Evolutionary conservation across 495 filamentous ascomycete species (phyloP), one percentile per base, ranked within the genome.

Genomic region (Venustampulla echinocandica): DNA sequence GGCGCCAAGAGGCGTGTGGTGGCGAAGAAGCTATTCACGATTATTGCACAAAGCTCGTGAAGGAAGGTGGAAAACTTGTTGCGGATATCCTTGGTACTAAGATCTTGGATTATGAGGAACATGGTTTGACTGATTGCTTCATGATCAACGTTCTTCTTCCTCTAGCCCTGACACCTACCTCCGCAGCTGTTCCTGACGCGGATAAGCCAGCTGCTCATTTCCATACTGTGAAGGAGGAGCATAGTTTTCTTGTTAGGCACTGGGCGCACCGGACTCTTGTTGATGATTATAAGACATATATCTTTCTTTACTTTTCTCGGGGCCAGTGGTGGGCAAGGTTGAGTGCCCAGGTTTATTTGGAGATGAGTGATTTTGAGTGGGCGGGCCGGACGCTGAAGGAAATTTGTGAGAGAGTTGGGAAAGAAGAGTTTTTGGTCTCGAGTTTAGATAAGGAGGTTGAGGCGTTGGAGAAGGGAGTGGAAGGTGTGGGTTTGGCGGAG

Each of bases 291-390:
- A 67, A 81, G 28, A 88, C 87, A 0, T 90, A 84, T 61, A 65
- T 90, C 21, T 69, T 80, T 0, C 55, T 85, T 6, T 77, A 74
- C 41, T 63, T 64, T 7, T 81, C 87, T 59, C 67, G 62, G 2
- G 73, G 71, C 1, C 63, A 63, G 21, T 69, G 76, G 56, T 95
- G 84, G 85, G 71, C 70, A 3, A 66, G 90, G 22, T 53, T 95
- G 28, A 87, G 81, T 59, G 87, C 72, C 10, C 87, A 95, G 72
- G 69, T 87, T 0, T 97, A 86, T 63, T 59, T 95, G 28, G 86
- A 87, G 27, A 57, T 77, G 43, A 69, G 69, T 1, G 88, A 95
- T 66, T 93, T 93, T 55, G 78, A 82, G 60, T 85, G 79, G 77
- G 71, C 71, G 15, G 87, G 67, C 0, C 50, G 65, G 34, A 61